phyloP scores from a whole-genome alignment of 176 grass and related monocot genomes.

The Melocanna baccifera region DNA sequence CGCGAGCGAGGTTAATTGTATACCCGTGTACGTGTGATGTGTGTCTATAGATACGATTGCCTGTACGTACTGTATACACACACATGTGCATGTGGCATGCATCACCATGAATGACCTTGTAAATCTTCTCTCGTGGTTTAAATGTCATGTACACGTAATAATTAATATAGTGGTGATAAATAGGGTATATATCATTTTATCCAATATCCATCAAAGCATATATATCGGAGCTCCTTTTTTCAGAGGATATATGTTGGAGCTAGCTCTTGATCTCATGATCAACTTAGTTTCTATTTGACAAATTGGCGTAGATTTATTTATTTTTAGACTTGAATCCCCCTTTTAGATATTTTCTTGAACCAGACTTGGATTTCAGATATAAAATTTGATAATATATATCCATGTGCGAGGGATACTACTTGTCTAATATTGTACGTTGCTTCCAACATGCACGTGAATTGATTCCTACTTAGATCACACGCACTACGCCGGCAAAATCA shows the following conservation, averaged over 20 bases:
- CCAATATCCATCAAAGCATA: not conserved
- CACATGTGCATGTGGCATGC: not conserved
- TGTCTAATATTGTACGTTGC: too few relatives aligned
- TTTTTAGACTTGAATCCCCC: too few relatives aligned
- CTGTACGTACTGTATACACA: not conserved
- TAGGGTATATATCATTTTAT: not conserved
- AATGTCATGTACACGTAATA: conserved; percentile 11
- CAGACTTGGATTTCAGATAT: too few relatives aligned
- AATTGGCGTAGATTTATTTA: too few relatives aligned
- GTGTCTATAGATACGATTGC: not conserved
- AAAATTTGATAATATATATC: too few relatives aligned
- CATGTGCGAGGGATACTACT: too few relatives aligned
- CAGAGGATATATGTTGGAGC: not conserved
- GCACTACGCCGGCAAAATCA: too few relatives aligned
- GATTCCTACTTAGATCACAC: too few relatives aligned
- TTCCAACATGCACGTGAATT: too few relatives aligned
- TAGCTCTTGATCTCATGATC: not conserved
- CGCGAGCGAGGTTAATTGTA: not conserved
- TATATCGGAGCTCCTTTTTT: not conserved
- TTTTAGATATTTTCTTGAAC: too few relatives aligned
- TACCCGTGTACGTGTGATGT: not conserved
- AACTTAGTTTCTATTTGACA: too few relatives aligned
- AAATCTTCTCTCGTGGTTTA: conserved; percentile 14
- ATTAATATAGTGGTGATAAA: not conserved
- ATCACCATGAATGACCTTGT: conserved; percentile 22